These are phyloP conservation scores for Solanum boliviense DNA, from an alignment of 257 asterid genomes.

Conservation along the genomic window DNA sequence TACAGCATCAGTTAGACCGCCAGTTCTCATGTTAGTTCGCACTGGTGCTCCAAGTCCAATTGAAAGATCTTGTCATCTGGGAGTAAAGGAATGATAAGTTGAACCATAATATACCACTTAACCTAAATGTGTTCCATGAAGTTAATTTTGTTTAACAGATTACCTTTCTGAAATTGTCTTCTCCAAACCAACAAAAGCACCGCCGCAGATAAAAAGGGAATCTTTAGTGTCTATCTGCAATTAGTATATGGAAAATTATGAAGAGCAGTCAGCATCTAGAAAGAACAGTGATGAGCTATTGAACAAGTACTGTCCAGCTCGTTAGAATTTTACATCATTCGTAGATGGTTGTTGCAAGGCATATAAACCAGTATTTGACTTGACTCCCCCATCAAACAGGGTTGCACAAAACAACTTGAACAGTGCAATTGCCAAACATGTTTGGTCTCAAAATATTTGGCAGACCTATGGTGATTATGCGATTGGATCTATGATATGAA, in stretches of 20 bases:
- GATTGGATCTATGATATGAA: background rate
- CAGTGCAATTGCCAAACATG: too few species aligned
- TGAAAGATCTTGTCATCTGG: too few species aligned
- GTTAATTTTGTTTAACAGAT: background rate
- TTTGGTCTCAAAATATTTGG: too few species aligned
- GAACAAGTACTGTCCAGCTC: background rate
- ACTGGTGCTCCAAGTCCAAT: too few species aligned
- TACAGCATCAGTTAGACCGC: too few species aligned
- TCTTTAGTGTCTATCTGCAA: conserved; percentile 57
- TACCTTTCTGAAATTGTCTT: conserved; percentile 87
- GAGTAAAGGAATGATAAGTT: background rate
- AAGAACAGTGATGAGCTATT: background rate
- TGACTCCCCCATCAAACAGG: background rate
- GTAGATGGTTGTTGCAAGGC: background rate
- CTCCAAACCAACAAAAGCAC: conserved; percentile 80
- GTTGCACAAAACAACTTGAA: too few species aligned
- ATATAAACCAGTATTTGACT: background rate
- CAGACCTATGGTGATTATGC: background rate
- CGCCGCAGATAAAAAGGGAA: conserved; percentile 9
- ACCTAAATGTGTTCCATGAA: background rate
- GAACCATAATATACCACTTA: too few species aligned
- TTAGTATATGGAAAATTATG: background rate
- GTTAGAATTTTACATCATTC: background rate
- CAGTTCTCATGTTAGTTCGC: too few species aligned
- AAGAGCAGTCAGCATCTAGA: background rate